Evolutionary conservation across 768 basidiomycete genomes (phyloP).

Genomic region (Mycena crocata): DNA sequence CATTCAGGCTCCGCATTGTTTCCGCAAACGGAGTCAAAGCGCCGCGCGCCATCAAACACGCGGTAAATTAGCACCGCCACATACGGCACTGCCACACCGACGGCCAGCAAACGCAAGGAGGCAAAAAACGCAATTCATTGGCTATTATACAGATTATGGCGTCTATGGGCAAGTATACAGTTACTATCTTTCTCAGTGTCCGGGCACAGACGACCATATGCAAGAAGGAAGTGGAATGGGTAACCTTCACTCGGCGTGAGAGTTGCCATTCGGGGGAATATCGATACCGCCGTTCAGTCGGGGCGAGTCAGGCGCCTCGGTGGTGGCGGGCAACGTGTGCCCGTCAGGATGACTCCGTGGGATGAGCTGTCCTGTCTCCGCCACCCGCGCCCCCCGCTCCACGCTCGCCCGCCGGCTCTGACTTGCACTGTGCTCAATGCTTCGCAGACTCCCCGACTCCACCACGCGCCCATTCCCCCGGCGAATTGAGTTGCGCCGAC

Average conservation of each 20-base stretch:
- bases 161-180: conserved; percentile 28
- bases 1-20: conserved; percentile 9
- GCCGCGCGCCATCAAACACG: conserved; percentile 14
- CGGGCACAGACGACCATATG: conserved; percentile 29
- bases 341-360: conserved; percentile 63
- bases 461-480: conserved; percentile 49
- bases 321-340: conserved; percentile 50
- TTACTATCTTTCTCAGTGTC: conserved; percentile 29
- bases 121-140: conserved; percentile 1
- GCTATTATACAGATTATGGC: conserved; percentile 29
- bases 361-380: conserved; percentile 72
- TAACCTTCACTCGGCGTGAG: conserved; percentile 28
- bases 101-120: neutral
- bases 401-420: conserved; percentile 66
- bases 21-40: conserved; percentile 41
- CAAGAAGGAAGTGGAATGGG: conserved; percentile 2
- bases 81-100: neutral
- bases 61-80: neutral
- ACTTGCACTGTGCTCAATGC: conserved; percentile 50
- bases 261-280: conserved; percentile 19
- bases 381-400: conserved; percentile 74
- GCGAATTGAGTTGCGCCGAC: conserved; percentile 63
- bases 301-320: conserved; percentile 45
- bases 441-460: conserved; percentile 48
- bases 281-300: conserved; percentile 35